phyloP scores from a whole-genome alignment of 2,329 filamentous ascomycete species.

The Podosphaera aphanis region DNA sequence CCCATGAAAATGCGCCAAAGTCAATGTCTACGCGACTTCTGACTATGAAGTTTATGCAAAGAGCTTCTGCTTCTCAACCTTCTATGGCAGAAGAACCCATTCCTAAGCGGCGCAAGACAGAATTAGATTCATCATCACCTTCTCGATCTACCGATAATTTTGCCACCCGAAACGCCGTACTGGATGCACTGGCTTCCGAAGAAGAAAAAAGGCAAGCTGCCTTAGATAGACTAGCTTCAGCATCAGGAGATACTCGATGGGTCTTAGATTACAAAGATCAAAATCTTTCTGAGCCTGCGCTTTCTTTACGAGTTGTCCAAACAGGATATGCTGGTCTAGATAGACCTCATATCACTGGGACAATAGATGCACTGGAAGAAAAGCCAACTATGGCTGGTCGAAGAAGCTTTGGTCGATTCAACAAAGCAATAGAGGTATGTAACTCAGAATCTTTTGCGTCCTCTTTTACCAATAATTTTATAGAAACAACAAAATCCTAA shows the following conservation, averaged over 20 bases:
- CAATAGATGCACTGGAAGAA: constrained; percentile 15
- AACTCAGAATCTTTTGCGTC: background rate
- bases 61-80: constrained; percentile 39
- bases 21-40: constrained; percentile 69
- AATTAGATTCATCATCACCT: constrained; percentile 15
- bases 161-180: constrained; percentile 34
- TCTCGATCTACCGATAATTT: constrained; percentile 20
- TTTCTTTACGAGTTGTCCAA: constrained; percentile 32
- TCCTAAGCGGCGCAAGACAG: constrained; percentile 39
- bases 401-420: constrained; percentile 27
- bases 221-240: constrained; percentile 35
- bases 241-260: constrained; percentile 52
- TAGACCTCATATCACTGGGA: constrained; percentile 6
- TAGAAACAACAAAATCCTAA: constrained; percentile 19
- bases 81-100: constrained; percentile 25
- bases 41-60: constrained; percentile 97
- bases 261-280: constrained; percentile 34
- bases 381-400: constrained; percentile 17
- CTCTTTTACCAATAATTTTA: background rate
- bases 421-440: constrained; percentile 17
- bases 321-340: constrained; percentile 31
- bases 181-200: constrained; percentile 40
- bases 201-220: constrained; percentile 40
- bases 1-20: constrained; percentile 25
- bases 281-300: constrained; percentile 14